These are phyloP conservation scores for Chloris gayana DNA, from an alignment of 176 grass and related monocot genomes.

Conservation along the genomic window DNA sequence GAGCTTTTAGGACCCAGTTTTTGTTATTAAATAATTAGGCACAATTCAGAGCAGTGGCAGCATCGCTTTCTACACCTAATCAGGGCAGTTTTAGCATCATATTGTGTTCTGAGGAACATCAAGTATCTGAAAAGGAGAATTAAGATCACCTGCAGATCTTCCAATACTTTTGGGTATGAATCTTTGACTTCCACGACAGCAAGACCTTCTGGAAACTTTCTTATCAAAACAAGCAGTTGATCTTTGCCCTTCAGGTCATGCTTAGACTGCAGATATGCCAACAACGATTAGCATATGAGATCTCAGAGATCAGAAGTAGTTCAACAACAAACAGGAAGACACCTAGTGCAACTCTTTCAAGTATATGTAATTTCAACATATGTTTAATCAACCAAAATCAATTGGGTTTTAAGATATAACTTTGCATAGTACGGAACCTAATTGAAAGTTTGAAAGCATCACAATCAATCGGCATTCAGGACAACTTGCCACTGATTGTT, in stretches of 20 bases:
- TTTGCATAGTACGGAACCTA: neutral
- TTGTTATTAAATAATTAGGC: neutral
- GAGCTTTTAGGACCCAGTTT: neutral
- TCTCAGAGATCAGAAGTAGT: neutral
- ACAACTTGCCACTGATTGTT: neutral
- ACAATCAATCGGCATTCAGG: neutral
- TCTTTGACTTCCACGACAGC: constrained; percentile 88
- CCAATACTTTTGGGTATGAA: constrained; percentile 69
- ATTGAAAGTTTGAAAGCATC: neutral
- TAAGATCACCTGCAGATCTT: constrained; percentile 71
- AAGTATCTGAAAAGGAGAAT: neutral
- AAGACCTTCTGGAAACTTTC: constrained; percentile 68
- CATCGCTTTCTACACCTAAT: no score
- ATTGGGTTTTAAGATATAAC: neutral
- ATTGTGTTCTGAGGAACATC: neutral
- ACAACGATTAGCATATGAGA: constrained; percentile 21
- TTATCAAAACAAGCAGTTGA: constrained; percentile 70
- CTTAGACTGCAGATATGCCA: constrained; percentile 63
- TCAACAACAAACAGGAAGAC: constrained; percentile 15
- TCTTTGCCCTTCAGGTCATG: constrained; percentile 90
- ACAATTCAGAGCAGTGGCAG: neutral
- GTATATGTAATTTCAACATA: neutral
- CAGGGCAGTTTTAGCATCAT: neutral
- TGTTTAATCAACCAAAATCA: neutral
- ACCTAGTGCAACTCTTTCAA: neutral